These are phyloP conservation scores for Rossbeevera mucosa DNA, from an alignment of 768 basidiomycete genomes.

Conservation along the genomic window DNA sequence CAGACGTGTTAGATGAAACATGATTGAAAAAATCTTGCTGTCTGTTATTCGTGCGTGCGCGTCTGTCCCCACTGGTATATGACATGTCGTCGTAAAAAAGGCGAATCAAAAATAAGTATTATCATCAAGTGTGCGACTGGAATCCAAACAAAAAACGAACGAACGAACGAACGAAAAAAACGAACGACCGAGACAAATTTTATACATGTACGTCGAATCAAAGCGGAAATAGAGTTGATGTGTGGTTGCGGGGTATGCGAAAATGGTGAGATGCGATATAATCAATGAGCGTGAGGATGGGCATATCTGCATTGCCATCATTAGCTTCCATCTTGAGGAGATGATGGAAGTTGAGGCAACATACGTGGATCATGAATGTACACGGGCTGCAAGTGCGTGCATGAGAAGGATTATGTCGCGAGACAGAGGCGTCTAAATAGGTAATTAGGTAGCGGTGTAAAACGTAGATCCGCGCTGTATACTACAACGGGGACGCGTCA, in stretches of 20 bases:
- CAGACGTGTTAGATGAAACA: no score
- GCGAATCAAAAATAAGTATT: not conserved
- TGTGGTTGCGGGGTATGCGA: slow-evolving; percentile 27
- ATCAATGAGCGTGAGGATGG: slow-evolving; percentile 24
- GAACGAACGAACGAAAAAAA: slow-evolving; percentile 1
- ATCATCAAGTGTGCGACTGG: slow-evolving; percentile 4
- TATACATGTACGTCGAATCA: slow-evolving; percentile 16
- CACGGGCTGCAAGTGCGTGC: slow-evolving; percentile 25
- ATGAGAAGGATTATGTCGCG: slow-evolving; percentile 26
- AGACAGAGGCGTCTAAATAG: slow-evolving; percentile 22
- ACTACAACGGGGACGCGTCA: slow-evolving; percentile 17
- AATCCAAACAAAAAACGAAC: slow-evolving; percentile 1
- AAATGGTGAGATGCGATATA: slow-evolving; percentile 18
- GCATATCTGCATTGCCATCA: slow-evolving; percentile 17
- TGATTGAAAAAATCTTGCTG: not conserved
- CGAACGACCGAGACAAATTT: slow-evolving; percentile 3
- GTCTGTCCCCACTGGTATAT: slow-evolving; percentile 5
- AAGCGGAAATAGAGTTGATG: slow-evolving; percentile 21
- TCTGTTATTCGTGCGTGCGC: not conserved
- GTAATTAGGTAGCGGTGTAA: slow-evolving; percentile 23
- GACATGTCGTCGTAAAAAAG: slow-evolving; percentile 1
- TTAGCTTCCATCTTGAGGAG: not conserved
- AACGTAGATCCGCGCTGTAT: slow-evolving; percentile 25
- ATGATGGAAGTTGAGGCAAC: not conserved
- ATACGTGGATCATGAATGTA: slow-evolving; percentile 27